Conservation (phyloP, 2,329 filamentous ascomycete genomes). For the Dactylonectria estremocensis region DNA sequence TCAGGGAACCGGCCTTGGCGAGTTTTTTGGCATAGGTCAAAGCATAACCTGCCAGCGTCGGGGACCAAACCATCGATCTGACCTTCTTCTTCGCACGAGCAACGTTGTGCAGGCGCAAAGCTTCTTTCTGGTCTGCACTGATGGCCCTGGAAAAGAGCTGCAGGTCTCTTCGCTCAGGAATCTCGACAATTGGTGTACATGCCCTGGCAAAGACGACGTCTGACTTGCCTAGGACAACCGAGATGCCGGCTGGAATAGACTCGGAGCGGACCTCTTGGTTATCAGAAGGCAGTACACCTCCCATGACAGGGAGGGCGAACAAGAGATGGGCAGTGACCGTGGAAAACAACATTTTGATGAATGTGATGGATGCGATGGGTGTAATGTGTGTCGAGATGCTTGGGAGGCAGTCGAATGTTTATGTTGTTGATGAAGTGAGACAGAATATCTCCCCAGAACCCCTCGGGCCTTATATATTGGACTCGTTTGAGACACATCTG, state of each 20-base stretch:
- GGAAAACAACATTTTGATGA: slow-evolving; percentile 37
- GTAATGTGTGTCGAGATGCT: background rate
- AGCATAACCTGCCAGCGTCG: slow-evolving; percentile 31
- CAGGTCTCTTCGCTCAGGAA: slow-evolving; percentile 9
- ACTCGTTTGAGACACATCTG: background rate
- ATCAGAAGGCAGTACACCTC: slow-evolving; percentile 24
- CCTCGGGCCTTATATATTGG: slow-evolving; percentile 1
- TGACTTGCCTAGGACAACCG: slow-evolving; percentile 1
- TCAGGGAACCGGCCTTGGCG: slow-evolving; percentile 32
- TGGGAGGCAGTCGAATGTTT: background rate
- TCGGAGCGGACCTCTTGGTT: background rate
- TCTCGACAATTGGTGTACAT: background rate
- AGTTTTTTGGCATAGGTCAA: slow-evolving; percentile 37
- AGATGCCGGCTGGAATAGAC: background rate
- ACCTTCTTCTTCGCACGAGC: slow-evolving; percentile 38
- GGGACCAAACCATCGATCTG: slow-evolving; percentile 34
- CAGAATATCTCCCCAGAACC: background rate
- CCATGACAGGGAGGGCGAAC: slow-evolving; percentile 19
- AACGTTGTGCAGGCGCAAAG: slow-evolving; percentile 36
- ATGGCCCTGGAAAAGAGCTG: slow-evolving; percentile 30
- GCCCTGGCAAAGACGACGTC: background rate
- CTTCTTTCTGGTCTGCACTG: slow-evolving; percentile 35
- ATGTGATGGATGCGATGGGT: background rate
- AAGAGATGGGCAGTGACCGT: slow-evolving; percentile 31
- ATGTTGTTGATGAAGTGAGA: background rate